Base-by-base conservation (phyloP, 2,329 filamentous ascomycete species). In the Penicillium hesseltinei region DNA sequence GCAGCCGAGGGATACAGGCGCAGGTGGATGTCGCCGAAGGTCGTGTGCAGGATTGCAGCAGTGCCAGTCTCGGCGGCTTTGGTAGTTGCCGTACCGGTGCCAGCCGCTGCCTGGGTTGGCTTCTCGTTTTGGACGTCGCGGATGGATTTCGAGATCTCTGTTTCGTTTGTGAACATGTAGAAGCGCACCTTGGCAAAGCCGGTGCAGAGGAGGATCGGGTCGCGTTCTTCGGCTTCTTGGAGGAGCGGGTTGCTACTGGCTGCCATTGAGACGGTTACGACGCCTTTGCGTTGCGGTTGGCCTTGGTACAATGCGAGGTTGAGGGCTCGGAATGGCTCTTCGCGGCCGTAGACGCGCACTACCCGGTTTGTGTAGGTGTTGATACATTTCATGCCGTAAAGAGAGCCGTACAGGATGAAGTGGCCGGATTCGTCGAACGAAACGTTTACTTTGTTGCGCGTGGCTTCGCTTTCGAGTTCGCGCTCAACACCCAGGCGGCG, bases 81-180 rank as follows among this genome's bases (percentile, higher is more conserved):
- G 42, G 81, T 80, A 56, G 83, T 78, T 25, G 76, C 73, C 15
- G 77, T 69, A 48, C 71, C 75, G 63, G 79, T 80, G 4, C 77
- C 72, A 1, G 64, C 62, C 44, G 83, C 83, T 19, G 88, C 71
- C 51, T 86, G 82, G 1, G 85, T 88, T 0, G 93, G 94, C 66
- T 92, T 92, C 76, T 99, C 94, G 73, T 99, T 99, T 66, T 96
- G 92, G 11, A 99, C 83, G 72, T 99, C 94, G 64, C 94, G 87
- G 36, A 88, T 88, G 8, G 89, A 88, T 73, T 93, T 96, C 64
- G 87, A 88, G 51, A 94, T 83, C 25, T 91, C 89, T 38, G 88
- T 84, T 39, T 96, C 90, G 73, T 97, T 96, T 36, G 91, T 96
- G 75, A 97, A 99, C 86, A 97, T 92, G 82, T 97, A 99, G 78